phyloP scores from a whole-genome alignment of 805 yeast species.

The Pichia gijzeniarum region DNA sequence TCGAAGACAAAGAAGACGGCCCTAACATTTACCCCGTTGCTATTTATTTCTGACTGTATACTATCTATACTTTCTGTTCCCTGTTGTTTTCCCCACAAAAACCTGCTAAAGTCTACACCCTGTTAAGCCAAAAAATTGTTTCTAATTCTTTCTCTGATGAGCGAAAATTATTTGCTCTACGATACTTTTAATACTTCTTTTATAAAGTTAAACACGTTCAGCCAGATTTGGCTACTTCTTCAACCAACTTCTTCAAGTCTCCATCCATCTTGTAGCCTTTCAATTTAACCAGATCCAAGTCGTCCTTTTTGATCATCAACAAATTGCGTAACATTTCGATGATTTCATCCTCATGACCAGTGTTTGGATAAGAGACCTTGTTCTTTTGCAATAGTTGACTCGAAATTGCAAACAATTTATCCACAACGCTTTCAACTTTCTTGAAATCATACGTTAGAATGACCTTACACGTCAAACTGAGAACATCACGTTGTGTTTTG shows the following conservation, averaged over 20 bases:
- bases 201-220: not conserved
- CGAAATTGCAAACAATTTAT: slow-evolving; percentile 23
- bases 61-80: not conserved
- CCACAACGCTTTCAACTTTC: slow-evolving; percentile 21
- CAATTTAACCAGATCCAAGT: slow-evolving; percentile 21
- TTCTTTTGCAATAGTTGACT: slow-evolving; percentile 24
- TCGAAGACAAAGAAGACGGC: too few species aligned
- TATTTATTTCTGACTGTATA: too few species aligned
- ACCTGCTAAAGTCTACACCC: too few species aligned
- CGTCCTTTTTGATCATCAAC: slow-evolving; percentile 25
- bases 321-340: slow-evolving; percentile 30
- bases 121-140: too few species aligned
- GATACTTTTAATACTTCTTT: too few species aligned
- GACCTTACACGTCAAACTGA: slow-evolving; percentile 59
- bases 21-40: too few species aligned
- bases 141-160: too few species aligned
- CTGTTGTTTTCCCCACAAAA: too few species aligned
- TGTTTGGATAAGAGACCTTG: slow-evolving; percentile 13
- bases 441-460: slow-evolving; percentile 29
- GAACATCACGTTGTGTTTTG: slow-evolving; percentile 59
- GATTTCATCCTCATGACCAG: slow-evolving; percentile 27
- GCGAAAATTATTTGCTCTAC: too few species aligned
- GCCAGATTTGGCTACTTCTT: slow-evolving; percentile 9
- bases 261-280: slow-evolving; percentile 22
- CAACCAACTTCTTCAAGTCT: slow-evolving; percentile 18